Percentiles rank a stretch among this genome's conserved stretches.
Conservation (phyloP, 768 basidiomycete species). For the Boletus sp. region DNA sequence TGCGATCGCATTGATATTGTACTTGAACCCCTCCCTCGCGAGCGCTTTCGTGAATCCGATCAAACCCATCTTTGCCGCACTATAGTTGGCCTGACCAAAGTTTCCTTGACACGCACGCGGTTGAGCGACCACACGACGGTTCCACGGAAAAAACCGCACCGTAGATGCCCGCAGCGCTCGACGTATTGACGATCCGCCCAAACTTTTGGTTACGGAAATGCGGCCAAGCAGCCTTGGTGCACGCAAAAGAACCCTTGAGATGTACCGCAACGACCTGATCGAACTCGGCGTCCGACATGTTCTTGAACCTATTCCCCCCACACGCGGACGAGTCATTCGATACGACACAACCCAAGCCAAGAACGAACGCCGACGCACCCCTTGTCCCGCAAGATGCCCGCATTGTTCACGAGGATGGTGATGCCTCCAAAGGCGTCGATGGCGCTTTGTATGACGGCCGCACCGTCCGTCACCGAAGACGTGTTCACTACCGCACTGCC, state of each 20-base stretch:
- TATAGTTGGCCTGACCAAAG: slow-evolving; percentile 97
- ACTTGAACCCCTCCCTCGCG: slow-evolving; percentile 89
- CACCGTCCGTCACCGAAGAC: slow-evolving; percentile 84
- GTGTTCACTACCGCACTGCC: slow-evolving; percentile 87
- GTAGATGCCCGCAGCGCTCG: slow-evolving; percentile 92
- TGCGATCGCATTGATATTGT: slow-evolving; percentile 81
- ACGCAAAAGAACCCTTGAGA: slow-evolving; percentile 89
- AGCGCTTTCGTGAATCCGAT: slow-evolving; percentile 91
- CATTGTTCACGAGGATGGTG: slow-evolving; percentile 94
- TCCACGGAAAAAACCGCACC: slow-evolving; percentile 43
- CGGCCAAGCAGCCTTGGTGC: slow-evolving; percentile 95
- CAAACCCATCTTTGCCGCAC: slow-evolving; percentile 96
- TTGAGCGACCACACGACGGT: neutral
- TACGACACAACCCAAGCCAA: too few species aligned
- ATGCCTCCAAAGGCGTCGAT: slow-evolving; percentile 81
- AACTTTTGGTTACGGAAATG: slow-evolving; percentile 93
- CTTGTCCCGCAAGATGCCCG: slow-evolving; percentile 83
- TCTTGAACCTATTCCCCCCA: slow-evolving; percentile 70
- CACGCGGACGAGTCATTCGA: too few species aligned
- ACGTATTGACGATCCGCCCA: slow-evolving; percentile 91
- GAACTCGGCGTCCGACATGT: slow-evolving; percentile 95
- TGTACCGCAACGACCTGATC: slow-evolving; percentile 88
- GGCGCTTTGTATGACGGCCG: slow-evolving; percentile 82
- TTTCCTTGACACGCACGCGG: slow-evolving; percentile 53
- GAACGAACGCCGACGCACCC: slow-evolving; percentile 44